A percentile compares a stretch with the other conserved stretches of the same genome.
These are phyloP conservation scores for Kickxella alabastrina DNA, from an alignment of 192 early-diverging fungal species.

Conservation along the genomic window DNA sequence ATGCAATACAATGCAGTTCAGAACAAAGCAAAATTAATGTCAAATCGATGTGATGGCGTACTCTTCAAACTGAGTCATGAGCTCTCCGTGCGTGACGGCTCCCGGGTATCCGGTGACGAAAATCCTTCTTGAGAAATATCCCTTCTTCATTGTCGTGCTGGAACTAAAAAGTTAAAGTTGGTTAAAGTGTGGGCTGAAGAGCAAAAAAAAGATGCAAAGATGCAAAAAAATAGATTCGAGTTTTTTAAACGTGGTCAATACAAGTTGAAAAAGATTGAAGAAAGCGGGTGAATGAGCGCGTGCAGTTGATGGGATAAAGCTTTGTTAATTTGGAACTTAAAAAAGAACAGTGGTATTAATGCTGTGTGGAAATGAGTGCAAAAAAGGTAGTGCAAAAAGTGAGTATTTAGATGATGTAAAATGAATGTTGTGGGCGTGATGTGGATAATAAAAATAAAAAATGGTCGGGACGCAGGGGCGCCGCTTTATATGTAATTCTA, in stretches of 20 bases:
- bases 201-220: constrained; percentile 2
- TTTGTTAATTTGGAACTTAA: too few relatives aligned
- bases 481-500: too few relatives aligned
- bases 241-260: background rate
- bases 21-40: constrained; percentile 27
- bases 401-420: too few relatives aligned
- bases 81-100: constrained; percentile 27
- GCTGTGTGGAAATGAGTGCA: background rate
- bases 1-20: constrained; percentile 16
- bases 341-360: too few relatives aligned
- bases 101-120: constrained; percentile 35
- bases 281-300: background rate
- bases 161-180: background rate
- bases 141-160: constrained; percentile 19
- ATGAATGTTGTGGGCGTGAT: too few relatives aligned
- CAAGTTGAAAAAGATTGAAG: background rate
- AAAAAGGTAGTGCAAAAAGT: background rate
- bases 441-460: too few relatives aligned
- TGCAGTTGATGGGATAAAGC: too few relatives aligned
- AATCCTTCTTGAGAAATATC: constrained; percentile 24
- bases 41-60: constrained; percentile 15
- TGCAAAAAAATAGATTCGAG: background rate
- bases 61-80: constrained; percentile 44
- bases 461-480: too few relatives aligned
- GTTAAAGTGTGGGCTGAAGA: background rate